phyloP scores from a whole-genome alignment of 208 protist species.

The Wallacemonas sp. region DNA sequence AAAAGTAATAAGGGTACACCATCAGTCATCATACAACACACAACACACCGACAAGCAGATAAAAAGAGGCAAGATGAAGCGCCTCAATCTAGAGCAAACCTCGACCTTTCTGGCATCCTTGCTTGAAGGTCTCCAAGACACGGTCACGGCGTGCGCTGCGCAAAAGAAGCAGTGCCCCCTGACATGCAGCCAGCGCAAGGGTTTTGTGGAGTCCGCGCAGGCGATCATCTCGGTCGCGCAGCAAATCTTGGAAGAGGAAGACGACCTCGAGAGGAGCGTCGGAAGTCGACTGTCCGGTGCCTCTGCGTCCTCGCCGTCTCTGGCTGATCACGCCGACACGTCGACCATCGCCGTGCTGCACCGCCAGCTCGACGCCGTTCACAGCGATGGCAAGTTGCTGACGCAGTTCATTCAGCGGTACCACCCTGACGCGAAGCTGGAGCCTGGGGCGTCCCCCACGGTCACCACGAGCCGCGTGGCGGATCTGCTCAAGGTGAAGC shows the following conservation, averaged over 20 bases:
- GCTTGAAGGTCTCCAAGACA: conserved; percentile 30
- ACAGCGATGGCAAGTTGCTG: conserved; percentile 11
- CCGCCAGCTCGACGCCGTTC: not conserved
- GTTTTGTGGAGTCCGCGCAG: conserved; percentile 7
- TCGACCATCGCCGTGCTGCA: conserved; percentile 1
- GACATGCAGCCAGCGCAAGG: conserved; percentile 15
- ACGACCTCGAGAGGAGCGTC: not conserved
- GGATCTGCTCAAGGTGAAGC: conserved; percentile 32
- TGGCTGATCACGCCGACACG: conserved; percentile 1
- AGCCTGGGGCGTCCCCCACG: conserved; percentile 4
- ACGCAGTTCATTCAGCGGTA: conserved; percentile 10
- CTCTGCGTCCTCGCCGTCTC: not conserved
- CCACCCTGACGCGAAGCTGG: not conserved
- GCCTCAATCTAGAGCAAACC: no score
- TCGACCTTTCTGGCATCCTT: conserved; percentile 25
- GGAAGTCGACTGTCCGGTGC: not conserved
- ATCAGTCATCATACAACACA: no score
- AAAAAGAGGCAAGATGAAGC: not conserved
- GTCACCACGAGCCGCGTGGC: conserved; percentile 18
- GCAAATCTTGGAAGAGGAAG: conserved; percentile 13
- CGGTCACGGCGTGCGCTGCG: conserved; percentile 18
- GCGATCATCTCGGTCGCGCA: conserved; percentile 3
- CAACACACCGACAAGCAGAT: not conserved
- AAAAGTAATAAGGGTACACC: no score
- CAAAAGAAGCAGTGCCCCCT: conserved; percentile 16